phyloP scores from a whole-genome alignment of 208 protist species.

The Angomonas desouzai region DNA sequence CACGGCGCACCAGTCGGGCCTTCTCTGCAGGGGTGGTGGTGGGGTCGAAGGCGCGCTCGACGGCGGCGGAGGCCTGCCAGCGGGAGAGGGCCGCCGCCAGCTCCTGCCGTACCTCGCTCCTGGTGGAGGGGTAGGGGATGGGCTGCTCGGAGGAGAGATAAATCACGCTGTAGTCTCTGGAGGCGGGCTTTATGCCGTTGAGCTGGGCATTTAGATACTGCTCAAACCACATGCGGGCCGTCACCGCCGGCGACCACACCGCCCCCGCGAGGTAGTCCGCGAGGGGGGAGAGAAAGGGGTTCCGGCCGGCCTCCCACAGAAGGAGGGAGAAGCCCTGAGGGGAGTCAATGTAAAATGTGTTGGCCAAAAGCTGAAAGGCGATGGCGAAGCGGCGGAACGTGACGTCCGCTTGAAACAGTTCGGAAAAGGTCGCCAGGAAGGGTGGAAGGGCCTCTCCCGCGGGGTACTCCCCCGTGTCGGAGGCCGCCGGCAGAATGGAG shows the following conservation, averaged over 20 bases:
- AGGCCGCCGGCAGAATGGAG: constrained; percentile 21
- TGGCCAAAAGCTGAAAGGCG: constrained; percentile 44
- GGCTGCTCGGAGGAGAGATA: constrained; percentile 34
- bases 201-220: constrained; percentile 73
- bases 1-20: neutral
- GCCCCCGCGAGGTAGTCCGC: constrained; percentile 35
- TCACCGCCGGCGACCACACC: constrained; percentile 28
- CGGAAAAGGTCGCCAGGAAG: constrained; percentile 37
- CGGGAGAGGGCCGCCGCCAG: constrained; percentile 40
- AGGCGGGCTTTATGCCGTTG: constrained; percentile 38
- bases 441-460: neutral
- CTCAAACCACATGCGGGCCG: constrained; percentile 44
- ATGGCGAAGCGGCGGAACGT: constrained; percentile 43
- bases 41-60: neutral
- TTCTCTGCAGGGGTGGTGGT: neutral
- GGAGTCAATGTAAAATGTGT: constrained; percentile 46
- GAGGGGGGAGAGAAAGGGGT: constrained; percentile 32
- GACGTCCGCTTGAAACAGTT: constrained; percentile 21
- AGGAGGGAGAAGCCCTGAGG: constrained; percentile 75
- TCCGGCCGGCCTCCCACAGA: constrained; percentile 47
- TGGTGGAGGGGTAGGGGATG: constrained; percentile 43
- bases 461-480: neutral
- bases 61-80: constrained; percentile 22
- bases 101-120: constrained; percentile 52
- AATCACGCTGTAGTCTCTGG: constrained; percentile 9